These are phyloP conservation scores for Actinidia polygama DNA, from an alignment of 179 eudicot species.

Conservation along the genomic window DNA sequence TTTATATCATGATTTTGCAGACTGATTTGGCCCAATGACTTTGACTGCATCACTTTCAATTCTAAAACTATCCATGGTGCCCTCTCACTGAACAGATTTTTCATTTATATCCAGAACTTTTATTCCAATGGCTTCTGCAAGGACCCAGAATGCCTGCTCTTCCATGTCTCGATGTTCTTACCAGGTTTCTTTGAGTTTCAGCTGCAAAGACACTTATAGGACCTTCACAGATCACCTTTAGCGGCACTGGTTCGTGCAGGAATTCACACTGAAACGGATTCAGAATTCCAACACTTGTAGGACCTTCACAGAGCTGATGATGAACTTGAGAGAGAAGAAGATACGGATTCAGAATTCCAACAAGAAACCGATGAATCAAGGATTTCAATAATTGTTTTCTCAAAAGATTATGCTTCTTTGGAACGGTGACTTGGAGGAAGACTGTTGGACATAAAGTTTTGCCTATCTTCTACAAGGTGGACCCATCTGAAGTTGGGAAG, in stretches of 20 bases:
- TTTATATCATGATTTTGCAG: not conserved
- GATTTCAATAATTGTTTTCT: slow-evolving; percentile 21
- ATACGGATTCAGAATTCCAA: not conserved
- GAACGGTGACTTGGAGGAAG: slow-evolving; percentile 20
- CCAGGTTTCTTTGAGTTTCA: slow-evolving; percentile 11
- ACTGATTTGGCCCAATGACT: not conserved
- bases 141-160: not conserved
- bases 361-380: slow-evolving; percentile 3
- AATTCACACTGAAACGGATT: slow-evolving; percentile 19
- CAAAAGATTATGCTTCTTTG: slow-evolving; percentile 18
- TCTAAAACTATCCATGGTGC: not conserved
- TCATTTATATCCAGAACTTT: not conserved
- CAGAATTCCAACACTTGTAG: no score
- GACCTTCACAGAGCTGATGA: slow-evolving; percentile 15
- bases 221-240: slow-evolving; percentile 19
- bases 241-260: not conserved
- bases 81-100: not conserved
- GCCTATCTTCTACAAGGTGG: slow-evolving; percentile 16
- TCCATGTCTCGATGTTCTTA: not conserved
- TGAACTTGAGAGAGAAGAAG: slow-evolving; percentile 1
- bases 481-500: slow-evolving; percentile 19
- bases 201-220: not conserved
- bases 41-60: not conserved
- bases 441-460: slow-evolving; percentile 6
- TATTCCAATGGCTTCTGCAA: not conserved